These are phyloP conservation scores for Jackrogersella multiformis DNA, from an alignment of 495 filamentous ascomycete species.

Conservation along the genomic window DNA sequence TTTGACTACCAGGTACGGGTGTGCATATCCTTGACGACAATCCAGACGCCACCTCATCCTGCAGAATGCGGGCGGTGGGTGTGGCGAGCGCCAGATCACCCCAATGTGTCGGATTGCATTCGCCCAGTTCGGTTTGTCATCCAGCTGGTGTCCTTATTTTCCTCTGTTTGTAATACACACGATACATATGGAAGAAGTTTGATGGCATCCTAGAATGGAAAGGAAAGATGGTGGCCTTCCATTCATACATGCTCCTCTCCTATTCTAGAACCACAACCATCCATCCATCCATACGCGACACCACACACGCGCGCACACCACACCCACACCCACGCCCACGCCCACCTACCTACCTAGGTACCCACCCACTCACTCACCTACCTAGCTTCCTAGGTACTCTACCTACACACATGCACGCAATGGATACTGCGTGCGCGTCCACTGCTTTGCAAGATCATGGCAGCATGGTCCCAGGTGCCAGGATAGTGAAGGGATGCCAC, in stretches of 20 bases:
- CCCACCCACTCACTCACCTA: too few relatives aligned
- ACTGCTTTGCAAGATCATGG: not conserved
- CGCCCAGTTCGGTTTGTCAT: conserved; percentile 23
- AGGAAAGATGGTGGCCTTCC: not conserved
- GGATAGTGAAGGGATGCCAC: not conserved
- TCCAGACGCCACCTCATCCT: conserved; percentile 39
- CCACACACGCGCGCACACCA: not conserved
- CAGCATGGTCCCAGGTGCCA: not conserved
- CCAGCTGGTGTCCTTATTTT: conserved; percentile 15
- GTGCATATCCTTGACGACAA: conserved; percentile 30
- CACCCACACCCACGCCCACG: too few relatives aligned
- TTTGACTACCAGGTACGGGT: not conserved
- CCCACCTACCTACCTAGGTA: too few relatives aligned
- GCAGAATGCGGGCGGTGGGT: conserved; percentile 28
- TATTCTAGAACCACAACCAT: conserved; percentile 24
- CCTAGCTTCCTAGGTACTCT: too few relatives aligned
- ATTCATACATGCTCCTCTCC: conserved; percentile 1
- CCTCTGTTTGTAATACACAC: conserved; percentile 16
- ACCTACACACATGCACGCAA: not conserved
- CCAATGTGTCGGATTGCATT: conserved; percentile 37
- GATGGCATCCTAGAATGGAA: conserved; percentile 22
- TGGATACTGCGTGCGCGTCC: conserved; percentile 1
- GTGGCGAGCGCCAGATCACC: conserved; percentile 36
- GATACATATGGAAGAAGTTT: not conserved
- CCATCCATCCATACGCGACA: conserved; percentile 19